Evolutionary conservation across 179 eudicot species (phyloP).

Genomic region (Dionaea muscipula): DNA sequence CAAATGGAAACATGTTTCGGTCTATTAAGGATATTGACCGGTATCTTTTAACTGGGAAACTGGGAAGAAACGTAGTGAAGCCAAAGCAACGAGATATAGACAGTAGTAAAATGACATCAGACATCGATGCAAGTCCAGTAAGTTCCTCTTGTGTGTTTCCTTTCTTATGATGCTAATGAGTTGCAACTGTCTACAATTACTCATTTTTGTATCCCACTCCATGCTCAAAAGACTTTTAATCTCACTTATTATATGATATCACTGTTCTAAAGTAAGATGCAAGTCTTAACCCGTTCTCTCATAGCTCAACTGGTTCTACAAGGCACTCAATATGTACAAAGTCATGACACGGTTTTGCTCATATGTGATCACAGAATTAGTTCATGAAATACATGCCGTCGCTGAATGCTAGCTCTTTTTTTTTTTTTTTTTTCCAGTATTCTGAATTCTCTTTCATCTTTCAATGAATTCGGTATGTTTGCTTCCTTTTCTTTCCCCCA

Average conservation of each 20-base stretch:
- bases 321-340: no score
- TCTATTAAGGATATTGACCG: slow-evolving; percentile 39
- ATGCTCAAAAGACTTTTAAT: no score
- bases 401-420: not conserved
- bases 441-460: no score
- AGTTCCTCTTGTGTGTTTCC: slow-evolving; percentile 5
- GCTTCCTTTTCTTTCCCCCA: not conserved
- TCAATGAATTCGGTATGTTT: no score
- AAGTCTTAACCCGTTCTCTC: no score
- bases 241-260: no score
- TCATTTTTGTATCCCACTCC: no score
- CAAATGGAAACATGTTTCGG: slow-evolving; percentile 30
- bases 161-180: not conserved
- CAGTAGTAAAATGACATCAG: slow-evolving; percentile 4
- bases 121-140: slow-evolving; percentile 13
- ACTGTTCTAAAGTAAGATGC: no score
- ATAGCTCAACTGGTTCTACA: no score
- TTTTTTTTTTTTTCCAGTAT: not conserved
- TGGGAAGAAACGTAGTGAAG: slow-evolving; percentile 30
- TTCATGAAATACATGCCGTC: no score
- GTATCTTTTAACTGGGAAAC: slow-evolving; percentile 32
- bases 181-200: not conserved
- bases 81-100: slow-evolving; percentile 15
- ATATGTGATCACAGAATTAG: no score
- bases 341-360: no score